Evolutionary conservation across 192 early-diverging fungal species (phyloP).

Genomic region (Coemansia sp.): DNA sequence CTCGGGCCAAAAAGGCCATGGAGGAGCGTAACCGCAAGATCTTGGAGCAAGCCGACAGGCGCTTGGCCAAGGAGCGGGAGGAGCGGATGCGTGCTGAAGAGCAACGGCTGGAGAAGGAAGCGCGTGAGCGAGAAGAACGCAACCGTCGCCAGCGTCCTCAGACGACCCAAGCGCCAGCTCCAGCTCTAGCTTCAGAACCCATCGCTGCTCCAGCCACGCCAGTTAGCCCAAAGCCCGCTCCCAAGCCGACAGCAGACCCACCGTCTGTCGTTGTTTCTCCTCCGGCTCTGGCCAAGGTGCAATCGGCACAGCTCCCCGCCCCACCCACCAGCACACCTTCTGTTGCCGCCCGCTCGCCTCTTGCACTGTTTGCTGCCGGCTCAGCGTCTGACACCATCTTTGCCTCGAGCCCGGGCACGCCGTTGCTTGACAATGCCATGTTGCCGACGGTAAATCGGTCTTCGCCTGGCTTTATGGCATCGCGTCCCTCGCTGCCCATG

Average conservation of each 20-base stretch:
- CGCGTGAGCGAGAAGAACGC: background rate
- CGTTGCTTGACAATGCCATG: constrained; percentile 25
- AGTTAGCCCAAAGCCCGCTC: background rate
- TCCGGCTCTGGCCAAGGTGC: background rate
- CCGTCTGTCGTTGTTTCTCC: background rate
- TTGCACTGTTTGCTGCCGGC: background rate
- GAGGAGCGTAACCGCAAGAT: constrained; percentile 49
- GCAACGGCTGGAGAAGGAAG: constrained; percentile 18
- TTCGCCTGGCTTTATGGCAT: constrained; percentile 11
- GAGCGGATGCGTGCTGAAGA: constrained; percentile 22
- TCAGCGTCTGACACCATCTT: background rate
- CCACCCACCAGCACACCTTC: background rate
- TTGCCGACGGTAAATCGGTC: constrained; percentile 12
- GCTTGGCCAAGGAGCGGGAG: constrained; percentile 29
- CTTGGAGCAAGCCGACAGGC: constrained; percentile 43
- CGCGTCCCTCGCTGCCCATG: constrained; percentile 28
- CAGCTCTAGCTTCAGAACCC: background rate
- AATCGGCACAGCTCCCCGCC: background rate
- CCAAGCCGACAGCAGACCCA: background rate
- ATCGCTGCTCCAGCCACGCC: background rate
- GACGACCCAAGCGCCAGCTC: background rate
- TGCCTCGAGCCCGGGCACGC: background rate
- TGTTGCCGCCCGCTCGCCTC: background rate
- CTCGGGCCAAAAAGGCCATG: constrained; percentile 21
- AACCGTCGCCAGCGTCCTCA: background rate